Evolutionary conservation across 2,329 filamentous ascomycete species (phyloP).

Genomic region (Ophiostoma ips): DNA sequence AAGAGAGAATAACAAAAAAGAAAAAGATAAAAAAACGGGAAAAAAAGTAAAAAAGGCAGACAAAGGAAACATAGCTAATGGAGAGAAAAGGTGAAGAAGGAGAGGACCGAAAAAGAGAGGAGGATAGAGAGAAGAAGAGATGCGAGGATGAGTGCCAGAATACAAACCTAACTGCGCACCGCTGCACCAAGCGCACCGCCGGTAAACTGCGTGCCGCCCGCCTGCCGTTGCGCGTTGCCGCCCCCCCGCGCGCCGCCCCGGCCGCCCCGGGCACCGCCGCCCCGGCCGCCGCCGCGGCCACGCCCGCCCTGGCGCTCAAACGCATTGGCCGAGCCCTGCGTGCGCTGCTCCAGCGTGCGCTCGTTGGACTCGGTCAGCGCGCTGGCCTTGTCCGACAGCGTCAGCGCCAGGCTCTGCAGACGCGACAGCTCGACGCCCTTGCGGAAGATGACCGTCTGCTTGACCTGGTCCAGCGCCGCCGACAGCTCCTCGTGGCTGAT

Average conservation of each 20-base stretch:
- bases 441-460: constrained; percentile 93
- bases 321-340: constrained; percentile 86
- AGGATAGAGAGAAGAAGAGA: not conserved
- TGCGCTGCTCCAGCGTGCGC: constrained; percentile 90
- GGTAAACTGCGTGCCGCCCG: constrained; percentile 66
- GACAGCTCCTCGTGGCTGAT: constrained; percentile 97
- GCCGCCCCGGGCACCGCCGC: constrained; percentile 47
- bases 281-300: constrained; percentile 53
- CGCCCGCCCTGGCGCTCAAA: constrained; percentile 86
- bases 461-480: constrained; percentile 94
- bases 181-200: constrained; percentile 63
- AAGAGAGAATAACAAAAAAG: not conserved
- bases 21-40: not conserved
- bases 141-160: not conserved
- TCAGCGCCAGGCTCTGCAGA: constrained; percentile 87
- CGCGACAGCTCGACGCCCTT: constrained; percentile 97
- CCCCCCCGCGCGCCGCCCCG: constrained; percentile 45
- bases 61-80: too few relatives aligned
- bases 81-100: not conserved
- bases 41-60: not conserved
- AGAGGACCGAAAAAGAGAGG: too few relatives aligned
- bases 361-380: constrained; percentile 94
- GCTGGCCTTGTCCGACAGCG: constrained; percentile 90
- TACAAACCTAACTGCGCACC: constrained; percentile 37
- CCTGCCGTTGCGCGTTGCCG: constrained; percentile 49